Conservation (phyloP, 495 filamentous ascomycete species). For the Aspergillus bridgeri region DNA sequence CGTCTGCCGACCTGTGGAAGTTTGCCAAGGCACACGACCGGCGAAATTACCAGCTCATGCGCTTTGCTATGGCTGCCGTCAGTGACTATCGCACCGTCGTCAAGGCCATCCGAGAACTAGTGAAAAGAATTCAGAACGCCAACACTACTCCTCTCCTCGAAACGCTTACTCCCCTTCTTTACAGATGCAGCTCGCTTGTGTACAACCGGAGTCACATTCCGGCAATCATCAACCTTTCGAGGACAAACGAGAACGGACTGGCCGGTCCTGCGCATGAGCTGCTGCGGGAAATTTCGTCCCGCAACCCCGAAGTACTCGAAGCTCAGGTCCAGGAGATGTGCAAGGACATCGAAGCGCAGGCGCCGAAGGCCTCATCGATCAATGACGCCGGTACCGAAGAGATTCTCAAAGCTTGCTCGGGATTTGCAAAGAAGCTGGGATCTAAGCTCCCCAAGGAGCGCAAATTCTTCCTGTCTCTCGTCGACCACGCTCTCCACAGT, state of each 20-base stretch:
- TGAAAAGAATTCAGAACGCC: conserved; percentile 71
- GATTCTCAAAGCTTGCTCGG: conserved; percentile 87
- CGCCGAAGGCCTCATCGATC: conserved; percentile 61
- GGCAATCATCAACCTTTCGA: conserved; percentile 80
- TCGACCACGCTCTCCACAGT: conserved; percentile 76
- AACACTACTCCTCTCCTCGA: conserved; percentile 62
- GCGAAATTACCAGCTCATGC: conserved; percentile 83
- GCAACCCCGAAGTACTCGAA: conserved; percentile 83
- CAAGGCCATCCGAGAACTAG: conserved; percentile 85
- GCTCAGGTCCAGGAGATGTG: conserved; percentile 91
- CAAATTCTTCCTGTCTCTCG: conserved; percentile 77
- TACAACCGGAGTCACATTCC: conserved; percentile 94
- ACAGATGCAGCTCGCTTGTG: conserved; percentile 74
- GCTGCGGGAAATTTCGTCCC: conserved; percentile 85
- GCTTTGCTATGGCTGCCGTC: conserved; percentile 77
- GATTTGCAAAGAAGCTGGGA: conserved; percentile 81
- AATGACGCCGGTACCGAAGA: conserved; percentile 72
- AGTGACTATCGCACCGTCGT: conserved; percentile 89
- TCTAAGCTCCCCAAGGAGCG: conserved; percentile 81
- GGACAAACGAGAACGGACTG: conserved; percentile 73
- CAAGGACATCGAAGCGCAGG: conserved; percentile 74
- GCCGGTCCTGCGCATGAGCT: conserved; percentile 82
- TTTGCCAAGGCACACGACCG: conserved; percentile 92
- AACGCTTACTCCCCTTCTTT: conserved; percentile 78
- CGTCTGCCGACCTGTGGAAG: conserved; percentile 71